Base-by-base conservation (phyloP, 352 stramenopile species). In the Peronosclerospora sorghi region DNA sequence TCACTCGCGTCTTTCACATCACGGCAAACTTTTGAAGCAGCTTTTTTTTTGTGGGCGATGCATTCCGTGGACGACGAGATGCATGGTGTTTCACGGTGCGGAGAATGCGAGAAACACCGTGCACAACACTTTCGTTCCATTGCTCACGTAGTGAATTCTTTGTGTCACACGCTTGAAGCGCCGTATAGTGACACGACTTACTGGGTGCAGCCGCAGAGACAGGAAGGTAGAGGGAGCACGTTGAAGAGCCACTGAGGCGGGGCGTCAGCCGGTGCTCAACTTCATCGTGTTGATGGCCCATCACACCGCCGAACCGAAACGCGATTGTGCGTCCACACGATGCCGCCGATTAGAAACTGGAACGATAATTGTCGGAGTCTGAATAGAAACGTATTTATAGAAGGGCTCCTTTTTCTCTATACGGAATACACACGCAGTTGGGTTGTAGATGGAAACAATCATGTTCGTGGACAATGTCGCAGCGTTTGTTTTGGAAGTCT, bases 121-220 rank as follows among this genome's bases (percentile, higher is more conserved):
- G 48, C 27, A 32, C 52, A 41, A 65, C 44, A 53, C 56, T 65
- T 35, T 62, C 56, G 44, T 65, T 35, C 27, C 48, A 45, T 2
- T 65, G 52, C 12, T 54, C 17, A 7, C 41, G 32, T 9, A 59
- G 30, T 8, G 56, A 55, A 30, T 45, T 41, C 13, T 40, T 55
- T 17, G 18, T 41, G 29, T 34, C 39, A 8, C 6, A 28, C 12
- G 42, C 8, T 14, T 59, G 24, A 6, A 65, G 46, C 1, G 51
- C 29, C 20, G 34, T 61, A 38, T 65, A 65, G 1, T 55, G 26
- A 1, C 24, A 41, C 15, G 43, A 2, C 15, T 57, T 58, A n/a
- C 32, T 34, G 0, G 17, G 8, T 8, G 48, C 32, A 14, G 1
- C 17, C 5, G 2, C 12, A 12, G 29, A 19, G n/a, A 19, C 26